Evolutionary conservation across 495 filamentous ascomycete genomes (phyloP), one percentile per base, ranked within the genome.

Genomic region (Trichoderma virens): DNA sequence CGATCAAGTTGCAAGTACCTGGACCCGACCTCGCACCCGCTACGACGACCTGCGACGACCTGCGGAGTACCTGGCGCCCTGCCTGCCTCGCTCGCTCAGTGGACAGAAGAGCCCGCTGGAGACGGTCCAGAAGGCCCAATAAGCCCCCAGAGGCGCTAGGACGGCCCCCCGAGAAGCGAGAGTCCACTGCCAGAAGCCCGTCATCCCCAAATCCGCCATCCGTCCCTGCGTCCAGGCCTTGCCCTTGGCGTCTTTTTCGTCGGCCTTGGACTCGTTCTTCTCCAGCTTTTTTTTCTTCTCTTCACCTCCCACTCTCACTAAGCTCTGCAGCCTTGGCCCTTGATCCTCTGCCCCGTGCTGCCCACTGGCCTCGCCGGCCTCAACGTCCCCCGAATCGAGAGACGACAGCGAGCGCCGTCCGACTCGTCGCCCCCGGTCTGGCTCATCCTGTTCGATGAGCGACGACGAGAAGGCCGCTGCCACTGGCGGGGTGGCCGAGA

Each of bases 391-490:
- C 23, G 25, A 56, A 28, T 56, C 25, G 51, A 56, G 51, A 56
- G 23, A 28, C 25, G 51, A 27, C 8, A 27, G 25, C 51, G 2
- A 56, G 20, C 23, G 51, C 20, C 38, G 23, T 30, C 34, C 18
- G 38, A 5, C 27, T 39, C 27, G 61, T 35, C 34, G 38, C 61
- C n/a, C 61, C 39, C 11, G 61, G n/a, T 18, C 61, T 30, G 18
- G 38, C 38, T 41, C 8, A 8, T 34, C 13, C 56, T 13, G 23
- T 8, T 47, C 18, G 35, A 62, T 45, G 61, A 30, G 30, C 20
- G 61, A 62, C 35, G 61, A 62, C 38, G 61, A 62, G 11, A 62
- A 62, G 61, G 61, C 34, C 34, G 61, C 25, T 32, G 9, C 34
- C 61, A 13, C 34, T 14, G 25, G 20, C 7, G 51, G 51, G 23